A percentile compares a stretch with the other conserved stretches of the same genome.
These are phyloP conservation scores for Hydrangea macrophylla DNA, from an alignment of 148 eudicot species.

Conservation along the genomic window DNA sequence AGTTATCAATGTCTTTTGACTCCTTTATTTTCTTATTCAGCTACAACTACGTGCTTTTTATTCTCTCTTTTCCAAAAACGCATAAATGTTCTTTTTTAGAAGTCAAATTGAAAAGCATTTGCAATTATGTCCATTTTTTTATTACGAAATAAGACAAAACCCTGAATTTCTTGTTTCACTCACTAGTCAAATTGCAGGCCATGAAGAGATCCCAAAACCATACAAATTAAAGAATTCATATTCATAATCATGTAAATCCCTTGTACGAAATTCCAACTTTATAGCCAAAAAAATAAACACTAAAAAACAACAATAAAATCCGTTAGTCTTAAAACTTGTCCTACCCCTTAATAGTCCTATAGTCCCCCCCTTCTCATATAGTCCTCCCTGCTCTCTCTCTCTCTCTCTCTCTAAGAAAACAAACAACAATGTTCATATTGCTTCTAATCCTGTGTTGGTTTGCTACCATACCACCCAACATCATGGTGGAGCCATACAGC, in stretches of 20 bases:
- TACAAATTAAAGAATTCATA: background rate
- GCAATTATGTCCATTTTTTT: too few species aligned
- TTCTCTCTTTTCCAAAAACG: background rate
- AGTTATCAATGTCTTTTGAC: background rate
- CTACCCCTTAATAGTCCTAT: background rate
- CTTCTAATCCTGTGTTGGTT: slow-evolving; percentile 23
- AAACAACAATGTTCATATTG: slow-evolving; percentile 20
- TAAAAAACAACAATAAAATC: background rate
- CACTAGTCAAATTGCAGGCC: too few species aligned
- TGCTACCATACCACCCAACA: slow-evolving; percentile 8
- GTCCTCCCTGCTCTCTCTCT: too few species aligned
- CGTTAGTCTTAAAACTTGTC: background rate
- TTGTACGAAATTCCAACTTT: background rate
- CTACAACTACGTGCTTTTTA: too few species aligned
- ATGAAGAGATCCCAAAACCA: background rate
- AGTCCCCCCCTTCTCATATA: background rate
- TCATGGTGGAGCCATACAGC: slow-evolving; percentile 6
- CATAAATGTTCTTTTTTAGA: background rate
- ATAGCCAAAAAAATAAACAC: background rate
- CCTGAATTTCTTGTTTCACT: too few species aligned
- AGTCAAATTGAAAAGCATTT: background rate
- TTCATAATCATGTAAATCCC: background rate
- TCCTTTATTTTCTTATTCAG: background rate
- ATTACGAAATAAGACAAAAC: too few species aligned
- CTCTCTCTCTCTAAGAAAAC: too few species aligned